Conservation (phyloP, 176 grass and related monocot genomes). For the Carex myosuroides region DNA sequence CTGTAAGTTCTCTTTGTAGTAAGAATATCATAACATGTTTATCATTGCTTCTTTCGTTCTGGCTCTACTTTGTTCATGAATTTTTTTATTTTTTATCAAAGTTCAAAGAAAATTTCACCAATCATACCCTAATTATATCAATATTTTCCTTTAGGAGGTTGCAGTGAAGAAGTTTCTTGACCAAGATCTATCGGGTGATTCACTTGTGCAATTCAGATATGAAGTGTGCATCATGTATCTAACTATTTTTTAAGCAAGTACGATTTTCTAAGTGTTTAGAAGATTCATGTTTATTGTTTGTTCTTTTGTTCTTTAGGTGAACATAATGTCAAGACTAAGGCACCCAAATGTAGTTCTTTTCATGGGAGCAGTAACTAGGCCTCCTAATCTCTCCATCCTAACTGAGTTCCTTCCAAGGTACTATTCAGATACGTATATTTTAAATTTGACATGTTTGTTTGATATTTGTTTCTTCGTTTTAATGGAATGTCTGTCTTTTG, state of each 20-base stretch:
- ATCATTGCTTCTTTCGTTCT: slow-evolving; percentile 1
- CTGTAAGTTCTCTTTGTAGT: slow-evolving; percentile 56
- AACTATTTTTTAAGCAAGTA: slow-evolving; percentile 1
- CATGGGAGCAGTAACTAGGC: slow-evolving; percentile 91
- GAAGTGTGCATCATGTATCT: slow-evolving; percentile 49
- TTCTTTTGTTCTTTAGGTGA: slow-evolving; percentile 51
- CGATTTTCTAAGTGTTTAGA: slow-evolving; percentile 13
- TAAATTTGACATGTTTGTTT: slow-evolving; percentile 10
- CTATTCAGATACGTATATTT: slow-evolving; percentile 17
- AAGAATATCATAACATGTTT: slow-evolving; percentile 2
- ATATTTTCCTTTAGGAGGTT: slow-evolving; percentile 69
- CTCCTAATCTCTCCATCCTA: slow-evolving; percentile 97
- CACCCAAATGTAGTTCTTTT: slow-evolving; percentile 99
- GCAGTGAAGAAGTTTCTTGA: slow-evolving; percentile 98
- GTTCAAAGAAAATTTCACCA: slow-evolving; percentile 4
- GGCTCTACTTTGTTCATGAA: background rate
- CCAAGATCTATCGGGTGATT: slow-evolving; percentile 86
- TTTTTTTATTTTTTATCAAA: background rate
- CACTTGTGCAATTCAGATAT: slow-evolving; percentile 92
- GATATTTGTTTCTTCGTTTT: background rate
- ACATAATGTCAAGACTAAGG: slow-evolving; percentile 87
- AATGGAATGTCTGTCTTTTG: slow-evolving; percentile 17
- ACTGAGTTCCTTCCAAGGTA: slow-evolving; percentile 94
- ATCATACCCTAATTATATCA: background rate
- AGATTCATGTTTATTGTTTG: slow-evolving; percentile 15